Evolutionary conservation across 345 rosid genomes (phyloP).

Genomic region (Eucalyptus tenuipes): DNA sequence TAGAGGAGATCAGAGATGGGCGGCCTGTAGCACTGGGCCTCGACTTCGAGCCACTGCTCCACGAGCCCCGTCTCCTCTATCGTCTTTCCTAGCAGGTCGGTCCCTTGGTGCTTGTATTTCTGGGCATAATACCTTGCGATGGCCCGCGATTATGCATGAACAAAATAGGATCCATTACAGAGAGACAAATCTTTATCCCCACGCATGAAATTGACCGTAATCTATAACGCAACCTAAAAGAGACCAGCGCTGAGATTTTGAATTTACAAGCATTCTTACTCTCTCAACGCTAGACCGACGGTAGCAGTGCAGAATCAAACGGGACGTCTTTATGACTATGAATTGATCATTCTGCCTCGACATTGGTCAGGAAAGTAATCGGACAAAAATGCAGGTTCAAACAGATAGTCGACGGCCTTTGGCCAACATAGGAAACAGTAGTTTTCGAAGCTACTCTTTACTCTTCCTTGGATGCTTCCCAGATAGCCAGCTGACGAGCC

Average conservation of each 20-base stretch:
- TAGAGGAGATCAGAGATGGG: conserved; percentile 17
- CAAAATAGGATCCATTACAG: not conserved
- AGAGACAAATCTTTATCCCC: not conserved
- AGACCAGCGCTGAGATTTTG: not conserved
- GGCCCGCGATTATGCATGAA: conserved; percentile 51
- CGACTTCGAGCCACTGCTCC: conserved; percentile 69
- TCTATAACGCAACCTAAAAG: not conserved
- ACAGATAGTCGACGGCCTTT: not conserved
- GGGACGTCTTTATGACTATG: not conserved
- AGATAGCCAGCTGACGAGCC: not conserved
- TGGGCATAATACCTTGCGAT: conserved; percentile 60
- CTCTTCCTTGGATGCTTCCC: not conserved
- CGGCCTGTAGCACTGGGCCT: conserved; percentile 46
- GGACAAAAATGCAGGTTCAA: not conserved
- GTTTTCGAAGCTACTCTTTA: not conserved
- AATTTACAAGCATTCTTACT: not conserved
- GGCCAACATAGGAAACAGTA: not conserved
- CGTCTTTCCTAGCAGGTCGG: conserved; percentile 27
- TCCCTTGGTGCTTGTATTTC: conserved; percentile 42
- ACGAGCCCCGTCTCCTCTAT: conserved; percentile 42
- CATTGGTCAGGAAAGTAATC: not conserved
- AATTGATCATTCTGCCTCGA: not conserved
- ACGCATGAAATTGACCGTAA: not conserved
- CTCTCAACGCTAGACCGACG: not conserved
- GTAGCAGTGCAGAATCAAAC: not conserved